A percentile compares a stretch with the other conserved stretches of the same genome.
phyloP scores from a whole-genome alignment of 371 early-diverging fungal species.

The Mucor ambiguus region DNA sequence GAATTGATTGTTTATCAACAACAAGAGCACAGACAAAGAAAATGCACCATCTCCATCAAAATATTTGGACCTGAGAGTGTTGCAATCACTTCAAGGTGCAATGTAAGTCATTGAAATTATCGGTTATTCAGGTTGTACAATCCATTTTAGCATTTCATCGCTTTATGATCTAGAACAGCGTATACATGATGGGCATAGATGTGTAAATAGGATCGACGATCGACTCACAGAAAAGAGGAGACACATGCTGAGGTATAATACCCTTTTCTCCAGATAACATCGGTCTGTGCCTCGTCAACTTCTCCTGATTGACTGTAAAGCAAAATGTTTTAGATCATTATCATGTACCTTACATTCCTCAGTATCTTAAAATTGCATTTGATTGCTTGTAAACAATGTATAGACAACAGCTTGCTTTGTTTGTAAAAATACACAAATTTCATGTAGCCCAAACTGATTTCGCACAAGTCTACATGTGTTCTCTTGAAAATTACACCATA shows the following conservation, averaged over 20 bases:
- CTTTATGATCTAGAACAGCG: neutral
- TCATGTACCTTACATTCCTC: neutral
- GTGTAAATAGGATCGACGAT: neutral
- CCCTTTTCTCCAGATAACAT: neutral
- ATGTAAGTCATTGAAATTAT: neutral
- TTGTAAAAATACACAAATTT: neutral
- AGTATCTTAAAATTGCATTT: neutral
- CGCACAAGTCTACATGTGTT: neutral
- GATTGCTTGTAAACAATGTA: neutral
- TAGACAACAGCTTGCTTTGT: neutral
- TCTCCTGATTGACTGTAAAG: neutral
- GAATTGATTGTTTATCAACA: neutral
- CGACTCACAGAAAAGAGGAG: neutral
- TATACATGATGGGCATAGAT: neutral
- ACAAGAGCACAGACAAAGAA: slow-evolving; percentile 6
- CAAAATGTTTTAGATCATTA: too few species aligned
- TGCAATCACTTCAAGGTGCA: neutral
- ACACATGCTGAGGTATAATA: too few species aligned
- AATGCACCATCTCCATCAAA: neutral
- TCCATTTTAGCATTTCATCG: neutral
- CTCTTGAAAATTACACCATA: neutral
- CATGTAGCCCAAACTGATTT: neutral
- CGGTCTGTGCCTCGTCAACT: neutral
- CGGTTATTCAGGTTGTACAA: neutral
- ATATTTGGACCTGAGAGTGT: neutral